Evolutionary conservation across 495 filamentous ascomycete species (phyloP).

Genomic region (Haplographium delicatum): DNA sequence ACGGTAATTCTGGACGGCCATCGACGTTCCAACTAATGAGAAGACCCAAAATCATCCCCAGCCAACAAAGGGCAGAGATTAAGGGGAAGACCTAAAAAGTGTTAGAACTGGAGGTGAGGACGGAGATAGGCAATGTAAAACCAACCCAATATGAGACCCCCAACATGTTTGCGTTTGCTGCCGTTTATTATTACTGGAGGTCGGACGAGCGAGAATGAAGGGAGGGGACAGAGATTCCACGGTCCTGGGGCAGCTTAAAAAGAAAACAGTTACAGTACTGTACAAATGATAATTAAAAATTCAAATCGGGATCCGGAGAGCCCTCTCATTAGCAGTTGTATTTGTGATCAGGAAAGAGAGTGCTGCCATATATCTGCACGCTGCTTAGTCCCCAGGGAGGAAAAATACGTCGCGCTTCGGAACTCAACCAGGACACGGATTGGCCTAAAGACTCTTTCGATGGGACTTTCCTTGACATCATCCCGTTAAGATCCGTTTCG

Average conservation of each 20-base stretch:
- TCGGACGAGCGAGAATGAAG: too few species aligned
- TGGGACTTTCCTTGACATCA: background rate
- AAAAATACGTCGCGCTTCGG: too few species aligned
- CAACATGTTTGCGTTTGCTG: conserved; percentile 59
- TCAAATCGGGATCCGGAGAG: background rate
- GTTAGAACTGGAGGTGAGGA: conserved; percentile 6
- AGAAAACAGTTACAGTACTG: too few species aligned
- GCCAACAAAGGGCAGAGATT: conserved; percentile 74
- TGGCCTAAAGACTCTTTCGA: background rate
- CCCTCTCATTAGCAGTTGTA: background rate
- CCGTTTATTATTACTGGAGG: too few species aligned
- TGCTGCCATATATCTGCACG: background rate
- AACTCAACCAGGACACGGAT: background rate
- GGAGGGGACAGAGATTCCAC: too few species aligned
- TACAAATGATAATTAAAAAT: too few species aligned
- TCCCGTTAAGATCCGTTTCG: too few species aligned
- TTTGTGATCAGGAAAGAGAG: background rate
- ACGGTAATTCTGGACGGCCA: conserved; percentile 55
- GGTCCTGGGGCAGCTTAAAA: too few species aligned
- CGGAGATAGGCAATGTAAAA: background rate
- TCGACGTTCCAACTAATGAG: conserved; percentile 51
- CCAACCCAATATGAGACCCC: conserved; percentile 55
- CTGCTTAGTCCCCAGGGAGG: background rate
- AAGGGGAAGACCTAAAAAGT: conserved; percentile 71
- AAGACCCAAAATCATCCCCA: conserved; percentile 52